These are phyloP conservation scores for Toxoplasma gondii DNA, from an alignment of 169 alveolate species.

Conservation along the genomic window DNA sequence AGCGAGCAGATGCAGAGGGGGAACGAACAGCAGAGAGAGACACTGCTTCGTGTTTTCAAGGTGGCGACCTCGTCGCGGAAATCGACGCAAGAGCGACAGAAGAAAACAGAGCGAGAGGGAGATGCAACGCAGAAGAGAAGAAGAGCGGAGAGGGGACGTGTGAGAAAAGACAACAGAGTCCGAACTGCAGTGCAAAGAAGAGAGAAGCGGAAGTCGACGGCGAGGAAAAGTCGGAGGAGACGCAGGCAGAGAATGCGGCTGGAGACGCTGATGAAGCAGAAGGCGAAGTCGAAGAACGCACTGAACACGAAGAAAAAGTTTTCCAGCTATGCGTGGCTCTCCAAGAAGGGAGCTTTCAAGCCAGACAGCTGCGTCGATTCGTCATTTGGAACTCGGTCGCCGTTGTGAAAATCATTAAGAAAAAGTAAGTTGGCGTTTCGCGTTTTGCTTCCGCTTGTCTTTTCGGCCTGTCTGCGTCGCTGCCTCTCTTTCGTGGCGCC, in stretches of 20 bases:
- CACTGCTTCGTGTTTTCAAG: no score
- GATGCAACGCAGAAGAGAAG: not conserved
- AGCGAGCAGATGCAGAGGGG: not conserved
- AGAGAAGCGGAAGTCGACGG: not conserved
- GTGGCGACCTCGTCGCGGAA: not conserved
- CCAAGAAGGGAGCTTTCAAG: not conserved
- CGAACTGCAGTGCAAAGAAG: not conserved
- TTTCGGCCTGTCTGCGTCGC: no score
- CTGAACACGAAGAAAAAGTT: not conserved
- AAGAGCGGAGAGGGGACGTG: not conserved
- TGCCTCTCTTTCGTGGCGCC: not conserved
- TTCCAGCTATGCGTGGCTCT: not conserved
- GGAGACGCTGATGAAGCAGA: no score
- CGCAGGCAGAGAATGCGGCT: not conserved
- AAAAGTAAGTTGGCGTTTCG: not conserved
- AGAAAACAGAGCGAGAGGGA: not conserved
- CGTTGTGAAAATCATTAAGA: conserved; percentile 59
- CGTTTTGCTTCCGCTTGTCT: not conserved
- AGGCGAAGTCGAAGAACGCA: not conserved
- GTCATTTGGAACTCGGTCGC: conserved; percentile 68
- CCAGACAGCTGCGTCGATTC: conserved; percentile 50
- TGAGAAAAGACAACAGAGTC: not conserved
- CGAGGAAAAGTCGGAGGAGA: not conserved
- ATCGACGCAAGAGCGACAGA: not conserved
- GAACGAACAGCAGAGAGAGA: not conserved